phyloP scores from a whole-genome alignment of 108 stramenopile species.

The Nitzschia sp. region DNA sequence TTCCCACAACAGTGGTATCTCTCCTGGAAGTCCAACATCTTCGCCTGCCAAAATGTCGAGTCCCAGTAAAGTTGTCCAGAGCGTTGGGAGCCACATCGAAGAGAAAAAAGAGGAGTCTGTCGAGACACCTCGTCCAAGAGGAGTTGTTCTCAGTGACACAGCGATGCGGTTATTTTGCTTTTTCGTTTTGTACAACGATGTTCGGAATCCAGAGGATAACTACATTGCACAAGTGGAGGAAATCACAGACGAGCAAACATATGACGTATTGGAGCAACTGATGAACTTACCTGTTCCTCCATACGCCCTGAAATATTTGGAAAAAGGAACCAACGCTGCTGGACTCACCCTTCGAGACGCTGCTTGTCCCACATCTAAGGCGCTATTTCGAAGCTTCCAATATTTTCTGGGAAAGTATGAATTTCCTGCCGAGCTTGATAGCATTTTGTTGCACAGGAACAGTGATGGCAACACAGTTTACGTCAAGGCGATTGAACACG shows the following conservation, averaged over 20 bases:
- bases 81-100: slow-evolving; percentile 10
- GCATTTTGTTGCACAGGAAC: slow-evolving; percentile 40
- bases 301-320: slow-evolving; percentile 32
- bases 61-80: slow-evolving; percentile 1
- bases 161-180: slow-evolving; percentile 50
- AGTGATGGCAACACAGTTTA: slow-evolving; percentile 31
- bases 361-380: slow-evolving; percentile 42
- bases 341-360: slow-evolving; percentile 45
- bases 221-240: slow-evolving; percentile 40
- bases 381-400: slow-evolving; percentile 37
- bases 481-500: slow-evolving; percentile 48
- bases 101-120: slow-evolving; percentile 33
- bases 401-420: slow-evolving; percentile 54
- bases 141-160: slow-evolving; percentile 36
- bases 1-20: slow-evolving; percentile 2
- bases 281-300: slow-evolving; percentile 30
- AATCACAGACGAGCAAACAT: slow-evolving; percentile 41
- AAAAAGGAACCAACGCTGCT: slow-evolving; percentile 5
- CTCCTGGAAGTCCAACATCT: slow-evolving; percentile 1
- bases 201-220: slow-evolving; percentile 45
- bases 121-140: neutral
- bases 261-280: slow-evolving; percentile 32
- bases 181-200: slow-evolving; percentile 41
- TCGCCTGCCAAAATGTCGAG: neutral
- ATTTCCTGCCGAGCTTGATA: slow-evolving; percentile 35